These are phyloP conservation scores for Fusarium austroafricanum DNA, from an alignment of 2,329 filamentous ascomycete species.

Conservation along the genomic window DNA sequence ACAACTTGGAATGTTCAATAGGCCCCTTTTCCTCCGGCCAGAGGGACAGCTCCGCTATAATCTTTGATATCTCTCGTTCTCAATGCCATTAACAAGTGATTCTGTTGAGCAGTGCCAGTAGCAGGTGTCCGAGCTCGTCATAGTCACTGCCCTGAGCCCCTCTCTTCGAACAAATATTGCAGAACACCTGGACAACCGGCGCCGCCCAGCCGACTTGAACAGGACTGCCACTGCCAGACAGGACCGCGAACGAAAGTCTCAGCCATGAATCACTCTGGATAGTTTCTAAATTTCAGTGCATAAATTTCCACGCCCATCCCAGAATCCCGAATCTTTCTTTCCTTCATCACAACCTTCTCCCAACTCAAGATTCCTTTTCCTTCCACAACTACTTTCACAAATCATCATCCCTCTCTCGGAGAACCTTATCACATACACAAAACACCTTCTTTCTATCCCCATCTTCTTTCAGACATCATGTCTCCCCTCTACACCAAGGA, in stretches of 20 bases:
- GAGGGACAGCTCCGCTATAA: too few species aligned
- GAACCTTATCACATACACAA: too few species aligned
- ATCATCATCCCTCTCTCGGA: too few species aligned
- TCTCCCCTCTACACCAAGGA: background rate
- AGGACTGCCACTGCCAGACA: background rate
- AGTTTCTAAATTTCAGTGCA: background rate
- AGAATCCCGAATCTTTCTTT: accelerated
- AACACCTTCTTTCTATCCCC: accelerated
- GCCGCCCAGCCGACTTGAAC: background rate
- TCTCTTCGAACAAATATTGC: background rate
- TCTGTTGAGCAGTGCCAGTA: background rate
- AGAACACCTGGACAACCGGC: background rate
- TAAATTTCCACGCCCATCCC: background rate
- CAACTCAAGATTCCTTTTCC: background rate
- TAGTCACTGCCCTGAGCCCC: too few species aligned
- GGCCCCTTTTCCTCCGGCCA: background rate
- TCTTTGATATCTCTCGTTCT: accelerated
- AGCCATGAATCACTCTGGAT: background rate
- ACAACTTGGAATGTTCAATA: background rate
- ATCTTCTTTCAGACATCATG: background rate
- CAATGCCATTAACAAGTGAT: accelerated
- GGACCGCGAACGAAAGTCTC: accelerated
- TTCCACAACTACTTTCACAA: background rate
- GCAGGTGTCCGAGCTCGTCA: background rate
- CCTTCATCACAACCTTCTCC: background rate